These are phyloP conservation scores for Pterulicium gracile DNA, from an alignment of 1,284 basidiomycete genomes.

Conservation along the genomic window DNA sequence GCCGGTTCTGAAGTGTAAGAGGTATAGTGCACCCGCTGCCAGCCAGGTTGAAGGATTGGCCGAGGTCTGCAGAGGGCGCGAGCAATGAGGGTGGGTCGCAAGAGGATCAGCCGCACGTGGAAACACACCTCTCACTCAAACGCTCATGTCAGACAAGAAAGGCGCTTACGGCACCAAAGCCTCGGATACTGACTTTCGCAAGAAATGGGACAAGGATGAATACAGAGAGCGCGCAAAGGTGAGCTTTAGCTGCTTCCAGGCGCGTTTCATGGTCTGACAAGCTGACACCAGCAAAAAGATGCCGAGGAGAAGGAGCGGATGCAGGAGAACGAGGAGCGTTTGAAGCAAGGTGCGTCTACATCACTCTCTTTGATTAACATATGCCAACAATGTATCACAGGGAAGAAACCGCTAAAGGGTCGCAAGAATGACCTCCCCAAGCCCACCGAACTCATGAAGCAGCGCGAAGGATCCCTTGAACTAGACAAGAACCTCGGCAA, in stretches of 20 bases:
- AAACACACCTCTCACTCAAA: too few relatives aligned
- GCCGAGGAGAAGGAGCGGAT: constrained; percentile 69
- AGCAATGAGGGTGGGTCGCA: too few relatives aligned
- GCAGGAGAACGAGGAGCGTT: constrained; percentile 75
- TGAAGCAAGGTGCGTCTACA: constrained; percentile 59
- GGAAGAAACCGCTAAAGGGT: constrained; percentile 68
- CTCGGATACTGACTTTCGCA: constrained; percentile 65
- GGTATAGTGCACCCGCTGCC: too few relatives aligned
- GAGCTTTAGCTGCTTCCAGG: not conserved
- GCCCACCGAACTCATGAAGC: constrained; percentile 84
- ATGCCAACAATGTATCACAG: constrained; percentile 33
- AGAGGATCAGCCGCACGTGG: too few relatives aligned
- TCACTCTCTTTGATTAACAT: constrained; percentile 4
- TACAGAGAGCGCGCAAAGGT: constrained; percentile 62
- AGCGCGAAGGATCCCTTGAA: constrained; percentile 70
- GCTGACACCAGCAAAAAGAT: constrained; percentile 45
- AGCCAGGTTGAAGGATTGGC: too few relatives aligned
- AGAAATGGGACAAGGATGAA: constrained; percentile 84
- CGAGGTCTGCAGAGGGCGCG: too few relatives aligned
- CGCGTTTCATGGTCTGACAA: not conserved
- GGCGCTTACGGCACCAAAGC: constrained; percentile 55
- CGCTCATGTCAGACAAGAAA: constrained; percentile 52
- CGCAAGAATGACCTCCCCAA: constrained; percentile 65
- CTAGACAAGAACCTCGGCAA: constrained; percentile 89
- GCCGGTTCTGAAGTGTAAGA: too few relatives aligned